Evolutionary conservation across 2,329 filamentous ascomycete genomes (phyloP).

Genomic region (Corniculantispora saksenae): DNA sequence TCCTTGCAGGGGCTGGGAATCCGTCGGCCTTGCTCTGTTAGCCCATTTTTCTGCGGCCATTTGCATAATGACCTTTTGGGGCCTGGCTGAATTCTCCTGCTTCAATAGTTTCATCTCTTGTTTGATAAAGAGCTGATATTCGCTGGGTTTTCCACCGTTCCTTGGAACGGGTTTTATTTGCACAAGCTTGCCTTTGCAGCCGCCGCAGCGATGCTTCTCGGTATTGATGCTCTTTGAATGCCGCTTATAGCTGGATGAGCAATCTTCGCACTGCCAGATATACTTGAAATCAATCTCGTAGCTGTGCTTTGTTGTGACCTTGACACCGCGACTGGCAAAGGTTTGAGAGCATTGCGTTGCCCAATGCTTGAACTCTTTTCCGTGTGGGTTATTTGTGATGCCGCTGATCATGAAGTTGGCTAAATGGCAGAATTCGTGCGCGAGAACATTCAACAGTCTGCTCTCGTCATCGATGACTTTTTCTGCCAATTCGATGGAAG

Average conservation of each 20-base stretch:
- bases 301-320: slow-evolving; percentile 85
- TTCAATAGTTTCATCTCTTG: slow-evolving; percentile 65
- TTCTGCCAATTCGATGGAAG: slow-evolving; percentile 82
- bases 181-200: slow-evolving; percentile 68
- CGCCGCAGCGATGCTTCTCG: slow-evolving; percentile 69
- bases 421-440: slow-evolving; percentile 95
- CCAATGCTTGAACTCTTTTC: slow-evolving; percentile 81
- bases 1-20: background rate
- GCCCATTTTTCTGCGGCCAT: slow-evolving; percentile 64
- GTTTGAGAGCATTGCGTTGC: slow-evolving; percentile 54
- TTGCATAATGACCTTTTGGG: slow-evolving; percentile 70
- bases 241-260: slow-evolving; percentile 72
- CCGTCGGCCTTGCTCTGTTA: slow-evolving; percentile 22
- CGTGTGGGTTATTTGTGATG: slow-evolving; percentile 76
- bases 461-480: slow-evolving; percentile 81
- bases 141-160: slow-evolving; percentile 35
- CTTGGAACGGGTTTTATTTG: slow-evolving; percentile 78
- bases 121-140: slow-evolving; percentile 61
- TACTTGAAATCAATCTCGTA: slow-evolving; percentile 95
- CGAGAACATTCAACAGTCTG: slow-evolving; percentile 84
- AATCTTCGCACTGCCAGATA: slow-evolving; percentile 75
- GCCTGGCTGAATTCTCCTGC: slow-evolving; percentile 55
- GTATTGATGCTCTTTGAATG: slow-evolving; percentile 86
- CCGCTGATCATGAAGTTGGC: slow-evolving; percentile 86
- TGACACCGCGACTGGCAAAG: slow-evolving; percentile 64